Evolutionary conservation across 371 early-diverging fungal genomes (phyloP).

Genomic region (Lichtheimia hyalospora): DNA sequence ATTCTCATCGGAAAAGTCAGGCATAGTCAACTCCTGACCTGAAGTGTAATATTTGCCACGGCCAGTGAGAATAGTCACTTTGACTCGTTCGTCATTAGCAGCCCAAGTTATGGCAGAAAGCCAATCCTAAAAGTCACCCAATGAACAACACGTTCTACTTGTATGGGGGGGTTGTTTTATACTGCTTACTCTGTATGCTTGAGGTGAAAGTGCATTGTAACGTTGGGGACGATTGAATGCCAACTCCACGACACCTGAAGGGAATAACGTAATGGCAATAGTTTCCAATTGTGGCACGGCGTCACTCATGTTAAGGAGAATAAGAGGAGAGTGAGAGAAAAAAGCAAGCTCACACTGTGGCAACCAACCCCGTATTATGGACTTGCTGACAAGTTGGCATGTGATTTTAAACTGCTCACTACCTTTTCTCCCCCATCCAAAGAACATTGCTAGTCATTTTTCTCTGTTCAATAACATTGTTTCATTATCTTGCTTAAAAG

Average conservation of each 20-base stretch:
- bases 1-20: conserved; percentile 35
- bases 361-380: too few species aligned
- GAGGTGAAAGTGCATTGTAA: conserved; percentile 66
- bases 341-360: too few species aligned
- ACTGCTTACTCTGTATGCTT: conserved; percentile 49
- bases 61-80: conserved; percentile 67
- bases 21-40: conserved; percentile 59
- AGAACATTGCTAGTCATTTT: too few species aligned
- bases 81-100: conserved; percentile 47
- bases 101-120: conserved; percentile 59
- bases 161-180: background rate
- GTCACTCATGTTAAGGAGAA: background rate
- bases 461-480: too few species aligned
- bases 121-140: conserved; percentile 55
- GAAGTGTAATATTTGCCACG: conserved; percentile 68
- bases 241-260: conserved; percentile 63
- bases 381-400: too few species aligned
- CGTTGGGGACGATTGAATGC: conserved; percentile 67
- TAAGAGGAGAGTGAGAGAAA: background rate
- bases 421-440: too few species aligned
- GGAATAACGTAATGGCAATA: conserved; percentile 48
- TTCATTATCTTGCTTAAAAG: too few species aligned
- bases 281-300: conserved; percentile 51
- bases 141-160: background rate
- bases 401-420: too few species aligned